Conservation (phyloP, 306 rosid genomes). For the Gastrolobium bilobum region DNA sequence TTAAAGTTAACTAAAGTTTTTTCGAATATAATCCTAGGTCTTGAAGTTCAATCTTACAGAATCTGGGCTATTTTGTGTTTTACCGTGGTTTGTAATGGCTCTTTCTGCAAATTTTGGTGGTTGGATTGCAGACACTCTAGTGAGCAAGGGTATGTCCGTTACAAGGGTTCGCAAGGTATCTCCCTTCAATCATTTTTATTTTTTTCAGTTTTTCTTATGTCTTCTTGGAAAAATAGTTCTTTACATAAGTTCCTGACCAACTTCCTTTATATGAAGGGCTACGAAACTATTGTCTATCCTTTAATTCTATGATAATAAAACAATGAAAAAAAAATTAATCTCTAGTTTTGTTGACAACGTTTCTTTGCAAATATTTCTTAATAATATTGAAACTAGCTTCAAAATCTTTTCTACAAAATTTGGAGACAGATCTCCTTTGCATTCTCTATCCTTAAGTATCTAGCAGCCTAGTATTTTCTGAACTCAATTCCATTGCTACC, state of each 20-base stretch:
- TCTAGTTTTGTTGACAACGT: background rate
- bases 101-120: slow-evolving; percentile 96
- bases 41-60: slow-evolving; percentile 99
- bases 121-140: slow-evolving; percentile 99
- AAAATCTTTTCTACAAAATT: background rate
- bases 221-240: background rate
- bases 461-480: slow-evolving; percentile 18
- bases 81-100: slow-evolving; percentile 98
- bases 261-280: slow-evolving; percentile 13
- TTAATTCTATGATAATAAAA: slow-evolving; percentile 13
- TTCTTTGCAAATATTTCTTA: background rate
- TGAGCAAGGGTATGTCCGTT: slow-evolving; percentile 83
- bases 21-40: slow-evolving; percentile 66
- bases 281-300: slow-evolving; percentile 11
- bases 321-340: background rate
- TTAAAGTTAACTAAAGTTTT: slow-evolving; percentile 33
- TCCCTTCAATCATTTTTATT: slow-evolving; percentile 1
- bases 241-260: background rate
- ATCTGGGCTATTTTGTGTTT: slow-evolving; percentile 89
- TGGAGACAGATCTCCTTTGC: background rate
- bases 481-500: slow-evolving; percentile 28
- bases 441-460: slow-evolving; percentile 24
- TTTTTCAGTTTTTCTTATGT: slow-evolving; percentile 1
- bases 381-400: slow-evolving; percentile 9
- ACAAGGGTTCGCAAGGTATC: slow-evolving; percentile 95